Base-by-base conservation (phyloP, 2,329 filamentous ascomycete species). In the Cladosporium sphaerospermum region DNA sequence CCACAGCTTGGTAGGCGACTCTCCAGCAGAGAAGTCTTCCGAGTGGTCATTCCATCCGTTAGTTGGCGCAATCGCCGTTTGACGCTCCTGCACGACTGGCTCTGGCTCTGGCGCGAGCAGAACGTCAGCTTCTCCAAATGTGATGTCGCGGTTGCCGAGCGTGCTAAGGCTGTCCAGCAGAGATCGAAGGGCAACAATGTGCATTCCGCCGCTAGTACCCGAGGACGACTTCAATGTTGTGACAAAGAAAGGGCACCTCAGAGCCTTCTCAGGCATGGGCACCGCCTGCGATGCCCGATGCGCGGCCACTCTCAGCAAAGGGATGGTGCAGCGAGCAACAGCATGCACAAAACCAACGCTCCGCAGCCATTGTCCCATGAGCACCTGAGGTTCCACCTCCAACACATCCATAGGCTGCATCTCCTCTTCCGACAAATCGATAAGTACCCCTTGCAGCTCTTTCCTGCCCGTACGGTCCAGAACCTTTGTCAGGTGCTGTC, bases 1-100 rank as follows among this genome's bases (percentile, higher is more conserved):
- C 61, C 64, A 69, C 6, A 69, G 56, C 58, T 68, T 69, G 0
- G 65, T 69, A n/a, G 67, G 67, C 31, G 59, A 63, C 44, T 68
- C 67, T 0, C 56, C 56, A 19, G 56, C 45, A 7, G 54, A 42
- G 54, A 65, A 62, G 4, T 53, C 57, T 3, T 52, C 46, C 19
- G 55, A 54, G 11, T 58, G 53, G 8, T 42, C 32, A 13, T 28
- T 45, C 42, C 48, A 46, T n/a, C 43, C 54, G 9, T 55, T 45
- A 11, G 45, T 53, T 4, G 49, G 54, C 34, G 50, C 48, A 11
- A 46, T 19, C 7, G 41, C 39, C 13, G 47, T 18, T 36, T 51
- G 45, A n/a, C 45, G 45, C 31, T 54, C 18, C 3, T 42, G 44
- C 7, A 28, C 31, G 8, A 45, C n/a, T 13, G 43, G 49, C 32